Percentiles rank a stretch among this genome's conserved stretches.
phyloP scores from a whole-genome alignment of 768 basidiomycete genomes.

The Macrolepiota fuliginosa region DNA sequence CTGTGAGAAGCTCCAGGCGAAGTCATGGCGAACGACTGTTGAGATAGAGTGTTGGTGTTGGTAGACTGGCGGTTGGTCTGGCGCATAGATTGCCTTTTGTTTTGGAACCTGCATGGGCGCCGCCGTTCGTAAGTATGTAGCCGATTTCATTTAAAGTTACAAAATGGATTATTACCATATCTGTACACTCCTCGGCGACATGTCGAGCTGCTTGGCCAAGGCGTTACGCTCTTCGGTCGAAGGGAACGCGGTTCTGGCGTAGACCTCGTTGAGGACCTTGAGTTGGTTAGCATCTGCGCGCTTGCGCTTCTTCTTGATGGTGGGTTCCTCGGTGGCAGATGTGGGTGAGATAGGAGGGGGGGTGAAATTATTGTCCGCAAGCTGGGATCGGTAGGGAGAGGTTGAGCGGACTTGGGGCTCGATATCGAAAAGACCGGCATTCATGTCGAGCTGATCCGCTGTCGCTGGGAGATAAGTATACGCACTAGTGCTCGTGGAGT shows the following conservation, averaged over 20 bases:
- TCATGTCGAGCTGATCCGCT: constrained; percentile 32
- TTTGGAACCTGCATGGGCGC: constrained; percentile 68
- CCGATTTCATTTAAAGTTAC: constrained; percentile 14
- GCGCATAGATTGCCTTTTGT: constrained; percentile 80
- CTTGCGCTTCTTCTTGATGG: constrained; percentile 86
- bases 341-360: constrained; percentile 48
- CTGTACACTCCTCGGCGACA: constrained; percentile 84
- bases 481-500: constrained; percentile 36
- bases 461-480: constrained; percentile 40
- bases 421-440: constrained; percentile 23
- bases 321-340: constrained; percentile 52
- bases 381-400: constrained; percentile 43
- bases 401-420: constrained; percentile 33
- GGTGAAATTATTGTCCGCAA: constrained; percentile 50
- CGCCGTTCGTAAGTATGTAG: constrained; percentile 20
- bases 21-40: constrained; percentile 46
- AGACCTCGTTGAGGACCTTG: constrained; percentile 78
- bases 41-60: constrained; percentile 38
- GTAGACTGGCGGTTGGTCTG: constrained; percentile 70
- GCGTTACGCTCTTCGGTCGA: constrained; percentile 84
- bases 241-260: constrained; percentile 80
- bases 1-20: constrained; percentile 26
- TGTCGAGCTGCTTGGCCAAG: constrained; percentile 73
- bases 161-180: constrained; percentile 58
- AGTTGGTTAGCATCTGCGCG: constrained; percentile 79